phyloP scores from a whole-genome alignment of 1,284 basidiomycete genomes.

The Mycena citricolor region DNA sequence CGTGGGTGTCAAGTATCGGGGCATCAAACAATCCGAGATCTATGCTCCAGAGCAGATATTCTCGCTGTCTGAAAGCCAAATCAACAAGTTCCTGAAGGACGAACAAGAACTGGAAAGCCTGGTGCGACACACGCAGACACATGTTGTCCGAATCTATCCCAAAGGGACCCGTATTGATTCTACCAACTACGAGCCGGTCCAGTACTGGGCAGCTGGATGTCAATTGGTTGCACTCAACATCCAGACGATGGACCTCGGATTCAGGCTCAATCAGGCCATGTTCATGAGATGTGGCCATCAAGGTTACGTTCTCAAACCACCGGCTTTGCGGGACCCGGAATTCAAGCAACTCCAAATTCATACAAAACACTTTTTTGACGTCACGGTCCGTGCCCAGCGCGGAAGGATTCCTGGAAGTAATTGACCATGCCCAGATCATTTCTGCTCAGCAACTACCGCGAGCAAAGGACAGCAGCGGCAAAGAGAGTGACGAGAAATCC shows the following conservation, averaged over 20 bases:
- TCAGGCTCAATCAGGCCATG: slow-evolving; percentile 65
- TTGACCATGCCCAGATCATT: slow-evolving; percentile 59
- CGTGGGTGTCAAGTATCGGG: slow-evolving; percentile 92
- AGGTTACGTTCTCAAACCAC: slow-evolving; percentile 92
- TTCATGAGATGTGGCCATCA: slow-evolving; percentile 84
- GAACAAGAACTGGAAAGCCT: slow-evolving; percentile 36
- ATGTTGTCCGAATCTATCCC: slow-evolving; percentile 90
- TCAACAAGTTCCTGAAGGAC: slow-evolving; percentile 71
- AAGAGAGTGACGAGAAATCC: slow-evolving; percentile 59
- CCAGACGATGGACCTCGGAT: slow-evolving; percentile 75
- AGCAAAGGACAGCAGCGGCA: slow-evolving; percentile 63
- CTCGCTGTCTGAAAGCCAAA: slow-evolving; percentile 88
- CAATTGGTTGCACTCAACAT: slow-evolving; percentile 98
- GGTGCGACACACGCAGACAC: slow-evolving; percentile 85
- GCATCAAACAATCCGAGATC: slow-evolving; percentile 86
- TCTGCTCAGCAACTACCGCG: slow-evolving; percentile 93
- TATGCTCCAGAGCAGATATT: slow-evolving; percentile 92
- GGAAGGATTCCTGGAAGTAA: too few species aligned
- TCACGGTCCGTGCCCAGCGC: slow-evolving; percentile 63
- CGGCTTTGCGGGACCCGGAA: slow-evolving; percentile 66
- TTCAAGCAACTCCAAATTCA: slow-evolving; percentile 57
- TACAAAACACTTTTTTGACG: slow-evolving; percentile 62
- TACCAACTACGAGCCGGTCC: slow-evolving; percentile 88
- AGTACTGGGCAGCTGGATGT: slow-evolving; percentile 87
- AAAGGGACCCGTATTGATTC: slow-evolving; percentile 81